Conservation (phyloP, 2,329 filamentous ascomycete genomes). For the Xylariaceae sp. region DNA sequence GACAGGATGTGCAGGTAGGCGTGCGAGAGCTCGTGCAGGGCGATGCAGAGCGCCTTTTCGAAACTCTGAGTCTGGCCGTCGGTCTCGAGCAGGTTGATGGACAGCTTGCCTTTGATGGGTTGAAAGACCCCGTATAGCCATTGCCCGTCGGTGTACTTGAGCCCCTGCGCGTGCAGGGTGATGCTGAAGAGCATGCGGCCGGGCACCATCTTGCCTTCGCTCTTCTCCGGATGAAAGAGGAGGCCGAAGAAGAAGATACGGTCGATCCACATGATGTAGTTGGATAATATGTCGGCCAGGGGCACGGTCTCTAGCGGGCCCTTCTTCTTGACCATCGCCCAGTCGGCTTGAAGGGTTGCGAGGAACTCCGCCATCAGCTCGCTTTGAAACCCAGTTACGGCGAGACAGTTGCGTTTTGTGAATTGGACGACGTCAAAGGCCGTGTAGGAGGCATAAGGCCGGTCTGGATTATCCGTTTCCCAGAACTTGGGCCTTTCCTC, state of each 20-base stretch:
- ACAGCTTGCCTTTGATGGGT: neutral
- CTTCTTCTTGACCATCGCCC: neutral
- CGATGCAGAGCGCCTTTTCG: neutral
- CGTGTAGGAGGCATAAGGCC: neutral
- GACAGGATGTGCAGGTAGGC: neutral
- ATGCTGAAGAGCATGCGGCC: neutral
- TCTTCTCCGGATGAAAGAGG: neutral
- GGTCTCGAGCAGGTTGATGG: neutral
- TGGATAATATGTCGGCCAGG: neutral
- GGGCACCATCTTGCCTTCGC: neutral
- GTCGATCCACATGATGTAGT: slow-evolving; percentile 6
- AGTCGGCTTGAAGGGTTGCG: neutral
- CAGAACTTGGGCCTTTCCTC: neutral
- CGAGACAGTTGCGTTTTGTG: slow-evolving; percentile 2
- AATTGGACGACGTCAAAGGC: neutral
- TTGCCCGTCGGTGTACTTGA: neutral
- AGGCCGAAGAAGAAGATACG: slow-evolving; percentile 7
- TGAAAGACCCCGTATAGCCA: neutral
- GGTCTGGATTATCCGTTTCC: neutral
- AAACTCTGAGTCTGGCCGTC: neutral
- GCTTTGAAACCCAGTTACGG: neutral
- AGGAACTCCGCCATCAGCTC: neutral
- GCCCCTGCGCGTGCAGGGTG: neutral
- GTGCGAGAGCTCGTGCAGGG: neutral
- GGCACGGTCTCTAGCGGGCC: neutral